Percentiles rank a stretch among this genome's conserved stretches.
phyloP scores from a whole-genome alignment of 306 rosid genomes.

The Lablab purpureus region DNA sequence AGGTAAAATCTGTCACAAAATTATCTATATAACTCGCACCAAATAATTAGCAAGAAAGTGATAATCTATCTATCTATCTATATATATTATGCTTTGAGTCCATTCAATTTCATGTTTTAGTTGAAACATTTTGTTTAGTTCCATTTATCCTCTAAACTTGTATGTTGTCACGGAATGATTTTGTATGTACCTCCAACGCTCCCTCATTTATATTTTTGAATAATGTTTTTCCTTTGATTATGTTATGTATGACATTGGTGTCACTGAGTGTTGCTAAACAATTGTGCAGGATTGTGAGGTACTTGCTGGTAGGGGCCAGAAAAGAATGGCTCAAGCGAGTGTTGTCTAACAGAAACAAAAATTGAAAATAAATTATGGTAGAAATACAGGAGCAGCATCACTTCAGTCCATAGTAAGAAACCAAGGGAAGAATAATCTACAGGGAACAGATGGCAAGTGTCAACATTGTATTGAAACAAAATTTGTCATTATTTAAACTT shows the following conservation, averaged over 20 bases:
- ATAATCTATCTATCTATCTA: no score
- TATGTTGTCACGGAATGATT: not conserved
- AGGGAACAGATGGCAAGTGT: not conserved
- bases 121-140: not conserved
- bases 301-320: constrained; percentile 64
- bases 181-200: not conserved
- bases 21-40: constrained; percentile 18
- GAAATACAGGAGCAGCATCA: constrained; percentile 35
- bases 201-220: not conserved
- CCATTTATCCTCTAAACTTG: not conserved
- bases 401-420: constrained; percentile 24
- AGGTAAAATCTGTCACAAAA: constrained; percentile 63
- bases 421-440: not conserved
- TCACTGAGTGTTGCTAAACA: constrained; percentile 20
- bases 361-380: constrained; percentile 20
- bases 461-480: not conserved
- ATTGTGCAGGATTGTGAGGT: constrained; percentile 70
- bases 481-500: constrained; percentile 3
- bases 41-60: constrained; percentile 35
- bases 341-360: constrained; percentile 47
- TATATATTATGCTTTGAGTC: not conserved
- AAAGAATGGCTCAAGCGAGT: constrained; percentile 65
- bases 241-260: constrained; percentile 25
- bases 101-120: not conserved
- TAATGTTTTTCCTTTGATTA: constrained; percentile 8